These are phyloP conservation scores for Tuber borchii DNA, from an alignment of 495 filamentous ascomycete genomes.

Conservation along the genomic window DNA sequence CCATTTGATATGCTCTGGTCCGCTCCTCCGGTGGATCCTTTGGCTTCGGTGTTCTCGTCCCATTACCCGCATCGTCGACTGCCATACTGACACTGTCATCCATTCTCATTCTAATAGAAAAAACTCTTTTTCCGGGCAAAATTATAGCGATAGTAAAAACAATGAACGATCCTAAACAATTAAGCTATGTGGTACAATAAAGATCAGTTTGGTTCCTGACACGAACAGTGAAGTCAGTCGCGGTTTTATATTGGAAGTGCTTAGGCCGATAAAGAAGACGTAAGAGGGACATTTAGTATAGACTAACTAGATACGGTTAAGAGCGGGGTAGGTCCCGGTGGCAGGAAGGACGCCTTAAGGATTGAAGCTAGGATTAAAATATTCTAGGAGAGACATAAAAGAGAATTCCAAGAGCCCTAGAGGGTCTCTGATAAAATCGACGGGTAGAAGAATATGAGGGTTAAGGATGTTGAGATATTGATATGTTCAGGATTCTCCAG, in stretches of 20 bases:
- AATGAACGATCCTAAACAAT: background rate
- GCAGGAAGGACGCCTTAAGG: background rate
- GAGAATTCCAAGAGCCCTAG: background rate
- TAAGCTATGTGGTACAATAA: background rate
- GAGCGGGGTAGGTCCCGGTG: background rate
- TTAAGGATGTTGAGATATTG: background rate
- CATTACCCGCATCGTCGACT: background rate
- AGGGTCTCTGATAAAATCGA: background rate
- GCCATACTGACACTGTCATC: background rate
- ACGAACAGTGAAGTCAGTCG: background rate
- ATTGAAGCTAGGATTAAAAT: background rate
- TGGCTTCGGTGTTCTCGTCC: background rate
- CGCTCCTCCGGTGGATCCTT: conserved; percentile 8
- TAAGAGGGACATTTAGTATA: background rate
- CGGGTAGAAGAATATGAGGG: background rate
- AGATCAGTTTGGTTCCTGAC: background rate
- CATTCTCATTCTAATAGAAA: background rate
- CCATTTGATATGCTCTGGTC: conserved; percentile 71
- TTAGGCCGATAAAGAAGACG: background rate
- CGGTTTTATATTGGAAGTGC: background rate
- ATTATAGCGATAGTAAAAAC: background rate
- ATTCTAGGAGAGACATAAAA: background rate
- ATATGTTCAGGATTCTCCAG: background rate
- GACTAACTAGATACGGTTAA: background rate
- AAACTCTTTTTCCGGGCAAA: background rate